A percentile compares a stretch with the other conserved stretches of the same genome.
Conservation (phyloP, 2,329 filamentous ascomycete genomes). For the Aspergillus sp. region DNA sequence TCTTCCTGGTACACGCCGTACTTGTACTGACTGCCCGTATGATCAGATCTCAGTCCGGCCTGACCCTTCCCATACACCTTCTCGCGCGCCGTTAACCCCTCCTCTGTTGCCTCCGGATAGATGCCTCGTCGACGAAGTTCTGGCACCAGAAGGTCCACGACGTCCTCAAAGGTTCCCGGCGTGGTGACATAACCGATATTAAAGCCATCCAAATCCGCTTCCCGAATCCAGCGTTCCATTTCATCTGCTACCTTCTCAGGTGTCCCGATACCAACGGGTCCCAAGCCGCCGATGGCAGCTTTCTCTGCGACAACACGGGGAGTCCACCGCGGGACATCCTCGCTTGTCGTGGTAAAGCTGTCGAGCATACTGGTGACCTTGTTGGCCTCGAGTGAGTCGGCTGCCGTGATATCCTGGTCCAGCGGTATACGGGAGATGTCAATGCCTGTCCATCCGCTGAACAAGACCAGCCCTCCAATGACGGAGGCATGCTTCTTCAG, state of each 20-base stretch:
- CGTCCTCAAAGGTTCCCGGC: conserved; percentile 54
- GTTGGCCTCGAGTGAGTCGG: conserved; percentile 55
- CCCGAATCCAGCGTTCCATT: conserved; percentile 48
- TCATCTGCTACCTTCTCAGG: conserved; percentile 49
- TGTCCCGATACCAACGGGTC: conserved; percentile 50
- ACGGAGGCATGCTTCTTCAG: conserved; percentile 54
- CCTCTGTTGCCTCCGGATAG: conserved; percentile 39
- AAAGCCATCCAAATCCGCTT: conserved; percentile 45
- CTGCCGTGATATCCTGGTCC: conserved; percentile 57
- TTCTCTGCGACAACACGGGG: conserved; percentile 48
- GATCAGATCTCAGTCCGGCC: conserved; percentile 56
- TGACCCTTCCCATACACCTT: conserved; percentile 64
- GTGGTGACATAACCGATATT: conserved; percentile 51
- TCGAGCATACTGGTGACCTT: conserved; percentile 53
- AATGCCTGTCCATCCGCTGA: conserved; percentile 61
- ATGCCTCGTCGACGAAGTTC: conserved; percentile 46
- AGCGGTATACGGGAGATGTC: conserved; percentile 59
- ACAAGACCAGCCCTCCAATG: conserved; percentile 56
- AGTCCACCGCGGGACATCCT: conserved; percentile 49
- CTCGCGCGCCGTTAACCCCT: conserved; percentile 54
- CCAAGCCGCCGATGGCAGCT: conserved; percentile 51
- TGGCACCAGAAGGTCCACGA: conserved; percentile 51
- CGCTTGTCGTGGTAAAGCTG: conserved; percentile 50
- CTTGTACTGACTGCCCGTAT: conserved; percentile 60
- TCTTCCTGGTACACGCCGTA: conserved; percentile 63